Conservation (phyloP, 805 yeast species). For the Saccharomyces mikatae region DNA sequence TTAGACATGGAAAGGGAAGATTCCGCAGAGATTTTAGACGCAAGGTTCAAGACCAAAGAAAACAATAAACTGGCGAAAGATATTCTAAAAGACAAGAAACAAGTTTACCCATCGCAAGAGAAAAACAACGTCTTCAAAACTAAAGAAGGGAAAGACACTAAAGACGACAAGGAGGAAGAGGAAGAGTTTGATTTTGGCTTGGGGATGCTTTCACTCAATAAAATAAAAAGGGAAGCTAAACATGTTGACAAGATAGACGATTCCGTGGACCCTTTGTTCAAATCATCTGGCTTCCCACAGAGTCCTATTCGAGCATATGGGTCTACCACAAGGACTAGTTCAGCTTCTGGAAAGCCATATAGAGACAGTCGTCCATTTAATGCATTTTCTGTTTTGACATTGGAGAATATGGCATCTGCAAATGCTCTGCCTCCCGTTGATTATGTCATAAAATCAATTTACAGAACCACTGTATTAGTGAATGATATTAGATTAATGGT, state of each 20-base stretch:
- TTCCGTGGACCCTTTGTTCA: constrained; percentile 26
- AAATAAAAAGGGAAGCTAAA: constrained; percentile 16
- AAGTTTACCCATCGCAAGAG: neutral
- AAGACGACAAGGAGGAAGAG: constrained; percentile 9
- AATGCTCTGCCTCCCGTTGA: constrained; percentile 49
- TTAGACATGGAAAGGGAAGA: neutral
- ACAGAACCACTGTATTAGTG: constrained; percentile 52
- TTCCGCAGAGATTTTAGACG: constrained; percentile 7
- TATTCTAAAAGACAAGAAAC: neutral
- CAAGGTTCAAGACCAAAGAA: constrained; percentile 3
- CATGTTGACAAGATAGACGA: constrained; percentile 21
- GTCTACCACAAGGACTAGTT: neutral
- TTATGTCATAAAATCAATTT: constrained; percentile 47
- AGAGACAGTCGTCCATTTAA: constrained; percentile 5
- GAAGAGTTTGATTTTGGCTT: constrained; percentile 14
- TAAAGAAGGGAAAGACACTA: constrained; percentile 4
- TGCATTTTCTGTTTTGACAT: constrained; percentile 26
- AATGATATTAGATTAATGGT: constrained; percentile 56
- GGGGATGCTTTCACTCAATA: constrained; percentile 18
- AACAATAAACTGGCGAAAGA: neutral
- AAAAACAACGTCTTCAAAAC: neutral
- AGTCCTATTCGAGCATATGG: neutral
- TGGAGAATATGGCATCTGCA: constrained; percentile 52
- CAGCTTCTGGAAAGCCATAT: neutral
- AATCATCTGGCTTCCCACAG: constrained; percentile 1